Percentiles rank a stretch among this genome's conserved stretches.
Evolutionary conservation across 2,329 filamentous ascomycete species (phyloP).

Genomic region (Cordyceps tenuipes): DNA sequence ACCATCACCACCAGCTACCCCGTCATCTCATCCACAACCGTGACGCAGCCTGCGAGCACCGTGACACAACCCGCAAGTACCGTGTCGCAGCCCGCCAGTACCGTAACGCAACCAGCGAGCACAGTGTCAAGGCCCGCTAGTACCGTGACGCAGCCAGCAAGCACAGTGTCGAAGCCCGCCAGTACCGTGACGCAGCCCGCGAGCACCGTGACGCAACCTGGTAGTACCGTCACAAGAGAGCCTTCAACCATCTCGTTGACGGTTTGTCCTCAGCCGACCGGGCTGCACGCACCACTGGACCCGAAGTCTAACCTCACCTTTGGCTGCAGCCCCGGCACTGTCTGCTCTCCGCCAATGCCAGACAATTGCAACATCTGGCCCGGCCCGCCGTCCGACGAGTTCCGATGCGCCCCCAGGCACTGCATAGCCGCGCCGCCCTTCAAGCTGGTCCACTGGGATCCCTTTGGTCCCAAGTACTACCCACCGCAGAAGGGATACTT

Average conservation of each 20-base stretch:
- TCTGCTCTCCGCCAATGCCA: constrained; percentile 46
- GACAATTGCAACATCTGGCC: constrained; percentile 43
- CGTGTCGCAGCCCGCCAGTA: constrained; percentile 9
- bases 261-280: constrained; percentile 38
- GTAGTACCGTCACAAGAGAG: not conserved
- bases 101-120: not conserved
- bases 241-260: constrained; percentile 18
- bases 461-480: constrained; percentile 45
- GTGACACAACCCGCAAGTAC: constrained; percentile 13
- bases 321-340: constrained; percentile 44
- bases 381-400: constrained; percentile 36
- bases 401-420: constrained; percentile 35
- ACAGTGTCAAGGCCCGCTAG: constrained; percentile 12
- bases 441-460: constrained; percentile 32
- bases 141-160: constrained; percentile 13
- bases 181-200: constrained; percentile 13
- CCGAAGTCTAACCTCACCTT: constrained; percentile 37
- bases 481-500: constrained; percentile 48
- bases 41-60: not conserved
- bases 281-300: constrained; percentile 23
- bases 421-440: constrained; percentile 36
- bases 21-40: constrained; percentile 24
- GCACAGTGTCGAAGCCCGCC: constrained; percentile 13
- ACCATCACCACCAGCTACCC: constrained; percentile 22
- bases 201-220: no score